A percentile compares a stretch with the other conserved stretches of the same genome.
Evolutionary conservation across 805 yeast genomes (phyloP).

Genomic region (Starmerella riodocensis): DNA sequence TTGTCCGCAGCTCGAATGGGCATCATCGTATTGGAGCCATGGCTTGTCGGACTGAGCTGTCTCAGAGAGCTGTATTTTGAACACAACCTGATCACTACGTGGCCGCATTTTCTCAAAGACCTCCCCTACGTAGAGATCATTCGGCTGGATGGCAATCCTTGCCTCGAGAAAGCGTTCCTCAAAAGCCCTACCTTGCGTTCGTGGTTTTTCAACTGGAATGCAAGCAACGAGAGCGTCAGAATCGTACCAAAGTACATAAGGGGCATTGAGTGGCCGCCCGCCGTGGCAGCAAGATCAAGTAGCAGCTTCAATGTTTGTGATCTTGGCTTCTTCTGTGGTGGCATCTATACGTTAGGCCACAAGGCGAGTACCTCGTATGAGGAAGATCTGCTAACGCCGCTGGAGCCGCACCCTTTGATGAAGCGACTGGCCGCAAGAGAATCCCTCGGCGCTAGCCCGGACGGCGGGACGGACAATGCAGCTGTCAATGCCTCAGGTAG

Average conservation of each 20-base stretch:
- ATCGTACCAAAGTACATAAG: slow-evolving; percentile 7
- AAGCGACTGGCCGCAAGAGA: not conserved
- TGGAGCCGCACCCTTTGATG: slow-evolving; percentile 10
- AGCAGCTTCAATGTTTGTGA: not conserved
- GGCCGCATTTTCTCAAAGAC: slow-evolving; percentile 15
- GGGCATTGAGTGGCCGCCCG: slow-evolving; percentile 16
- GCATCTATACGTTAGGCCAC: slow-evolving; percentile 11
- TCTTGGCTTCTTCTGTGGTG: slow-evolving; percentile 16
- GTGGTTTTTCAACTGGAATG: slow-evolving; percentile 5
- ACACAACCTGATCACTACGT: slow-evolving; percentile 14
- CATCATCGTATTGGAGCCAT: slow-evolving; percentile 9
- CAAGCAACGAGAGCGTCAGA: not conserved
- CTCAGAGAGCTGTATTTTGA: slow-evolving; percentile 9
- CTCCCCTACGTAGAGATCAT: slow-evolving; percentile 3
- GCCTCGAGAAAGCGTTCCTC: slow-evolving; percentile 12
- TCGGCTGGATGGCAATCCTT: slow-evolving; percentile 14
- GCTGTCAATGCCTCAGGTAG: too few species aligned
- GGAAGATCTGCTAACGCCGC: slow-evolving; percentile 12
- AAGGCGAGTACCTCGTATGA: slow-evolving; percentile 5
- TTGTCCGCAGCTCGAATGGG: slow-evolving; percentile 10
- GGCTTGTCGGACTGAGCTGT: slow-evolving; percentile 5
- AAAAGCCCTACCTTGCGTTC: slow-evolving; percentile 17
- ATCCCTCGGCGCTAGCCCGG: too few species aligned
- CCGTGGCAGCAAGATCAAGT: slow-evolving; percentile 7
- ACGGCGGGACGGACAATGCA: too few species aligned